Conservation (phyloP, 2,329 filamentous ascomycete species). For the Cytospora schulzeri region DNA sequence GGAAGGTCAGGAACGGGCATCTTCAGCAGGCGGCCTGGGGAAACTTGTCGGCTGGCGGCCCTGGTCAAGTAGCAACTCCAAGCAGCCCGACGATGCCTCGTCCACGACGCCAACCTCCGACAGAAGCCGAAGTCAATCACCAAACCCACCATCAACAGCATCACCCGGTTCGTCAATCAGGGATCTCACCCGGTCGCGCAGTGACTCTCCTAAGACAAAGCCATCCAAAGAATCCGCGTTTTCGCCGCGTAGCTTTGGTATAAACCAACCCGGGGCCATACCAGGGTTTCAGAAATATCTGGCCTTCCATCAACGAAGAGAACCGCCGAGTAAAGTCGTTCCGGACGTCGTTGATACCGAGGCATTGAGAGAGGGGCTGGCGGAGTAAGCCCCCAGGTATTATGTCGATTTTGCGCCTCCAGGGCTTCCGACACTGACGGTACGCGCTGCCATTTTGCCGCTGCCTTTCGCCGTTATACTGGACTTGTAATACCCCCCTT, state of each 20-base stretch:
- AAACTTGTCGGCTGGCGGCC: conserved; percentile 53
- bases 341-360: conserved; percentile 61
- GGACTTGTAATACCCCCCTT: not conserved
- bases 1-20: conserved; percentile 29
- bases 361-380: conserved; percentile 62
- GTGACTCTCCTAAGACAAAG: conserved; percentile 11
- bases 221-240: conserved; percentile 16
- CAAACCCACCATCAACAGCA: conserved; percentile 17
- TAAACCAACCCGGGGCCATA: conserved; percentile 77
- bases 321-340: conserved; percentile 58
- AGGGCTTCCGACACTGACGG: not conserved
- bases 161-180: conserved; percentile 26
- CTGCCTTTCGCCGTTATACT: not conserved
- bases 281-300: conserved; percentile 68
- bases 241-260: conserved; percentile 48
- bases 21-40: conserved; percentile 37
- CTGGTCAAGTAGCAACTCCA: conserved; percentile 40
- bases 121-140: conserved; percentile 16
- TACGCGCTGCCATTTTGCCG: not conserved
- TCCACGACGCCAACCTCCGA: conserved; percentile 18
- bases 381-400: conserved; percentile 39
- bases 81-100: conserved; percentile 3
- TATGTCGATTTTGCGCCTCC: not conserved
- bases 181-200: conserved; percentile 1
- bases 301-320: conserved; percentile 52